phyloP scores from a whole-genome alignment of 768 basidiomycete species.

The Pleurotus tuber-regium region DNA sequence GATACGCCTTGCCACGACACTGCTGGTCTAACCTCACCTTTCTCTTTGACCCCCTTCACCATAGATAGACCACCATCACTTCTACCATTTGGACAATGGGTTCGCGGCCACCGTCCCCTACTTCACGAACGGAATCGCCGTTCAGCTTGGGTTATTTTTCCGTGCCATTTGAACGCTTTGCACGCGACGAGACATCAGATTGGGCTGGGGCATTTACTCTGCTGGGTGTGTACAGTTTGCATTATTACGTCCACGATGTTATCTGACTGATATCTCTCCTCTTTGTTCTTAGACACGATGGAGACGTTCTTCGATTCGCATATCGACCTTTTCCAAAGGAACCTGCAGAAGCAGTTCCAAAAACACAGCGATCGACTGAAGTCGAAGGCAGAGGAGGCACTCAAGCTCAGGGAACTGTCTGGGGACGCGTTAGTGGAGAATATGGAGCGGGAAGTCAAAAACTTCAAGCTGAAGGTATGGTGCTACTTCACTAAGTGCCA shows the following conservation, averaged over 20 bases:
- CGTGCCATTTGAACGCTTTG: conserved; percentile 68
- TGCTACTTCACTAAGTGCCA: neutral
- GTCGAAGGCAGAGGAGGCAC: conserved; percentile 75
- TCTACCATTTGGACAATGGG: conserved; percentile 26
- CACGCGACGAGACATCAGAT: conserved; percentile 71
- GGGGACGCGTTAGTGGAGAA: conserved; percentile 72
- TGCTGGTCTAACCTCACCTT: neutral
- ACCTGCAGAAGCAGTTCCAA: conserved; percentile 83
- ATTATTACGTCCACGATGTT: neutral
- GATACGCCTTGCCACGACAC: conserved; percentile 9
- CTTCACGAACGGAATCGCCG: conserved; percentile 20
- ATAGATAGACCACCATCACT: neutral
- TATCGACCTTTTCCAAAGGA: conserved; percentile 78
- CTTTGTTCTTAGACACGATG: conserved; percentile 65
- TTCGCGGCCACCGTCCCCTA: conserved; percentile 41
- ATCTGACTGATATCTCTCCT: conserved; percentile 21
- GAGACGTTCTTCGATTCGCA: conserved; percentile 96
- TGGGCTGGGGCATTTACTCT: conserved; percentile 84
- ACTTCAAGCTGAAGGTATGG: conserved; percentile 79
- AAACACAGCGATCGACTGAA: conserved; percentile 86
- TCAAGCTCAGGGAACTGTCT: conserved; percentile 64
- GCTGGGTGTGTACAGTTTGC: conserved; percentile 52
- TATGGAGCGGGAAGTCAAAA: conserved; percentile 82
- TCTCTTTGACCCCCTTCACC: conserved; percentile 3
- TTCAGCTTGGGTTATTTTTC: conserved; percentile 58